Conservation (phyloP, 441 rosid genomes). For the Croton laevigatus region DNA sequence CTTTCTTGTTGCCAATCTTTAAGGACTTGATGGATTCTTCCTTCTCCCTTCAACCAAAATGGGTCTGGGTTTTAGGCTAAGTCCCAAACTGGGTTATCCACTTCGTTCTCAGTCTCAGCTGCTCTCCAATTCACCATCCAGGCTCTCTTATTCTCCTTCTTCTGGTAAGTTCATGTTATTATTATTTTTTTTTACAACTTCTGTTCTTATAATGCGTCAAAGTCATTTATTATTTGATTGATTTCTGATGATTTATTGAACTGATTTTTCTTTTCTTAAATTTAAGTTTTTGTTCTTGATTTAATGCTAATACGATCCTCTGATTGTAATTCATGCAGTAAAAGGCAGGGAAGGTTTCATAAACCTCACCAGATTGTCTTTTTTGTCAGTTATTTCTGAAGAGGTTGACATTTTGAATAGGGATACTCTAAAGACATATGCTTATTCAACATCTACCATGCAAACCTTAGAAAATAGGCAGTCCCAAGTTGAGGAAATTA, state of each 20-base stretch:
- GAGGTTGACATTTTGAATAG: slow-evolving; percentile 31
- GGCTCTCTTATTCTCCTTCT: slow-evolving; percentile 27
- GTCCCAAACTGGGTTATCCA: slow-evolving; percentile 39
- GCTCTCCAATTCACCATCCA: slow-evolving; percentile 23
- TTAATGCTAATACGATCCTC: not conserved
- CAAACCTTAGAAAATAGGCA: slow-evolving; percentile 39
- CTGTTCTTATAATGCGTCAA: not conserved
- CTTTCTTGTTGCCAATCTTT: not conserved
- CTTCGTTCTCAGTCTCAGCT: slow-evolving; percentile 27
- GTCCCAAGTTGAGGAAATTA: slow-evolving; percentile 31
- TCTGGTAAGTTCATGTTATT: slow-evolving; percentile 31
- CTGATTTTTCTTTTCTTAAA: not conserved
- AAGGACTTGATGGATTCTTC: slow-evolving; percentile 28
- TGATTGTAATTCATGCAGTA: slow-evolving; percentile 30
- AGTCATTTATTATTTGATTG: not conserved
- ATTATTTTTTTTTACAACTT: not conserved
- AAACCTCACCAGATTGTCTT: slow-evolving; percentile 40
- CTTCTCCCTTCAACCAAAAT: not conserved
- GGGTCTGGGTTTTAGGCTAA: slow-evolving; percentile 41
- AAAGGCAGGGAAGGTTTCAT: slow-evolving; percentile 43
- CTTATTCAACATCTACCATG: slow-evolving; percentile 37
- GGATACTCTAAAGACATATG: slow-evolving; percentile 33
- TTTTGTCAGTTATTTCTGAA: slow-evolving; percentile 41
- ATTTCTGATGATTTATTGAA: not conserved
- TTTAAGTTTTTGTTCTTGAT: not conserved